These are phyloP conservation scores for Cyclotella atomus DNA, from an alignment of 108 stramenopile genomes.

Conservation along the genomic window DNA sequence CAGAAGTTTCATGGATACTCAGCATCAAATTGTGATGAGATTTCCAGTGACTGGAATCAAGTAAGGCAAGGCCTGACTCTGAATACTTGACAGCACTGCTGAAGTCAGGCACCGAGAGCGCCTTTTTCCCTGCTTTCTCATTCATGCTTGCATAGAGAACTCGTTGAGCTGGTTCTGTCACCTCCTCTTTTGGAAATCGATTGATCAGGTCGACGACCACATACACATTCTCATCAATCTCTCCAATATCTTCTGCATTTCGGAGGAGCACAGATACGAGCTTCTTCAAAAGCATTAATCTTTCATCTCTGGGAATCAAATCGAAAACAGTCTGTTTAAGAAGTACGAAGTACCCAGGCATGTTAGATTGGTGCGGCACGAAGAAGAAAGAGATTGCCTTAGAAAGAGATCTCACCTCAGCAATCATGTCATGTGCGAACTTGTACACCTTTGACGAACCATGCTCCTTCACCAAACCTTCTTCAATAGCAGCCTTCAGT, in stretches of 20 bases:
- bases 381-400: not conserved
- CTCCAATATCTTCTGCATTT: slow-evolving; percentile 8
- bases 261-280: slow-evolving; percentile 5
- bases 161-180: not conserved
- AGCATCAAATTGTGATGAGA: slow-evolving; percentile 21
- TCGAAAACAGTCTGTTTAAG: slow-evolving; percentile 12
- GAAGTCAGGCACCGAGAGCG: slow-evolving; percentile 15
- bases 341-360: too few species aligned
- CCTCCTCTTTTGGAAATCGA: slow-evolving; percentile 1
- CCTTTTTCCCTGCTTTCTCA: not conserved
- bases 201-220: slow-evolving; percentile 30
- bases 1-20: not conserved
- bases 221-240: slow-evolving; percentile 4
- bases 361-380: too few species aligned
- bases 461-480: slow-evolving; percentile 16
- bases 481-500: not conserved
- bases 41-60: slow-evolving; percentile 20
- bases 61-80: slow-evolving; percentile 19
- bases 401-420: not conserved
- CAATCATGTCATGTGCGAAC: slow-evolving; percentile 37
- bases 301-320: not conserved
- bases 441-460: not conserved
- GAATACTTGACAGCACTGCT: slow-evolving; percentile 22
- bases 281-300: slow-evolving; percentile 3
- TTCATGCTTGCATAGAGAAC: slow-evolving; percentile 2